phyloP scores from a whole-genome alignment of 2,329 filamentous ascomycete species.

The Coleophoma cylindrospora region DNA sequence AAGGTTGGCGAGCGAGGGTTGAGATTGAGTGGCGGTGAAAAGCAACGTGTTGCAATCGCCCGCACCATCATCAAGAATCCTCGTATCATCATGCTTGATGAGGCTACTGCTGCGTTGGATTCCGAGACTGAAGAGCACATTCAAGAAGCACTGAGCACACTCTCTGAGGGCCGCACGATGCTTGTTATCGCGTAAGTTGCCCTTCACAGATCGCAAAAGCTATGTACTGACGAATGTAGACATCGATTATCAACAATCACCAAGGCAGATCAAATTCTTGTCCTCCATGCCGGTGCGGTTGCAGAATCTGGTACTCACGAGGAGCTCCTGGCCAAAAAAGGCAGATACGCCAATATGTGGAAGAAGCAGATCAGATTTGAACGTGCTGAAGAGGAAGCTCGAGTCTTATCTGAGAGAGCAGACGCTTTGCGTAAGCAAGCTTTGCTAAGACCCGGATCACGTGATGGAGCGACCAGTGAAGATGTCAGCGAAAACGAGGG shows the following conservation, averaged over 20 bases:
- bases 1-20: constrained; percentile 89
- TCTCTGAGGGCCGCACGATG: constrained; percentile 83
- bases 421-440: constrained; percentile 22
- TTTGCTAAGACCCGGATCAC: constrained; percentile 16
- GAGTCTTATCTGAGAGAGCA: constrained; percentile 21
- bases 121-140: constrained; percentile 92
- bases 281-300: constrained; percentile 73
- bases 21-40: constrained; percentile 83
- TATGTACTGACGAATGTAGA: constrained; percentile 74
- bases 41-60: constrained; percentile 89
- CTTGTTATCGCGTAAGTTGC: constrained; percentile 82
- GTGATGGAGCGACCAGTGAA: constrained; percentile 9
- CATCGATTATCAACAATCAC: constrained; percentile 77
- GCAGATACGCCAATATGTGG: constrained; percentile 81
- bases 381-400: constrained; percentile 57
- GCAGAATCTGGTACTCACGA: constrained; percentile 75
- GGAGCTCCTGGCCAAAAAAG: constrained; percentile 64
- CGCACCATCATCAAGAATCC: constrained; percentile 90
- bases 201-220: constrained; percentile 28
- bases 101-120: constrained; percentile 87
- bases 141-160: constrained; percentile 75
- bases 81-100: constrained; percentile 86
- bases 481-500: constrained; percentile 23
- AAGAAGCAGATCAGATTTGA: constrained; percentile 80
- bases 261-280: constrained; percentile 84